These are phyloP conservation scores for Pythium scleroteichum DNA, from an alignment of 352 stramenopile species.

Conservation along the genomic window DNA sequence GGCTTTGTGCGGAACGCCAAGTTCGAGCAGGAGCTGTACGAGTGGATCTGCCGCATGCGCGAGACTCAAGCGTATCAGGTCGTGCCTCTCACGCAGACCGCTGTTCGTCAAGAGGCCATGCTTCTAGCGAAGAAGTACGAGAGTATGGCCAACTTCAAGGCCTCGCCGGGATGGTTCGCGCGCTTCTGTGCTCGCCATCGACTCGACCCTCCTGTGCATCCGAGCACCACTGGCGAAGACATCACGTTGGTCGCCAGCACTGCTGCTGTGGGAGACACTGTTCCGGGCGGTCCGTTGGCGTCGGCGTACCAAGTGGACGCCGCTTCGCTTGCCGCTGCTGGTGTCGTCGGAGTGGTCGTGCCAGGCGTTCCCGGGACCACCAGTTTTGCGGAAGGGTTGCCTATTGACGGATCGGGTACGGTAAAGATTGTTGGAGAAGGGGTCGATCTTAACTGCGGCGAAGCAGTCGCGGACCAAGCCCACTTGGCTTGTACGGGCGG, in stretches of 20 bases:
- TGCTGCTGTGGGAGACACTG: constrained; percentile 29
- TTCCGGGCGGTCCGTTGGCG: constrained; percentile 29
- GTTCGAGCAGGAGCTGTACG: constrained; percentile 86
- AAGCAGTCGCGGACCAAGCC: constrained; percentile 18
- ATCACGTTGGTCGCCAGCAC: constrained; percentile 22
- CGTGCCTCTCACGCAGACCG: constrained; percentile 82
- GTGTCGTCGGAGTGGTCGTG: constrained; percentile 1
- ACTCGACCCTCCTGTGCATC: constrained; percentile 61
- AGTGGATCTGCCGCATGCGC: constrained; percentile 85
- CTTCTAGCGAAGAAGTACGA: constrained; percentile 85
- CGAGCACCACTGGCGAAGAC: constrained; percentile 15
- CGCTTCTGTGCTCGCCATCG: constrained; percentile 86
- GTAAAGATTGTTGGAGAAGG: constrained; percentile 7
- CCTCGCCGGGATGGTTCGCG: constrained; percentile 84
- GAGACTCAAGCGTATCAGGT: constrained; percentile 82
- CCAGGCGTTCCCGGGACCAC: neutral
- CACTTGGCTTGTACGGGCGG: constrained; percentile 4
- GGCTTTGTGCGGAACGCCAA: constrained; percentile 81
- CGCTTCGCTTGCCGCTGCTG: neutral
- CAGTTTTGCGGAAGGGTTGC: constrained; percentile 10
- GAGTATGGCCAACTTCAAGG: constrained; percentile 83
- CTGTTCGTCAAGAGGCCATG: constrained; percentile 83
- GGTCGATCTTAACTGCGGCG: constrained; percentile 27
- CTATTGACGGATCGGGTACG: neutral
- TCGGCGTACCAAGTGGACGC: constrained; percentile 31